Percentiles rank a stretch among this genome's conserved stretches.
phyloP scores from a whole-genome alignment of 78 protist genomes.

The Bodo saltans region DNA sequence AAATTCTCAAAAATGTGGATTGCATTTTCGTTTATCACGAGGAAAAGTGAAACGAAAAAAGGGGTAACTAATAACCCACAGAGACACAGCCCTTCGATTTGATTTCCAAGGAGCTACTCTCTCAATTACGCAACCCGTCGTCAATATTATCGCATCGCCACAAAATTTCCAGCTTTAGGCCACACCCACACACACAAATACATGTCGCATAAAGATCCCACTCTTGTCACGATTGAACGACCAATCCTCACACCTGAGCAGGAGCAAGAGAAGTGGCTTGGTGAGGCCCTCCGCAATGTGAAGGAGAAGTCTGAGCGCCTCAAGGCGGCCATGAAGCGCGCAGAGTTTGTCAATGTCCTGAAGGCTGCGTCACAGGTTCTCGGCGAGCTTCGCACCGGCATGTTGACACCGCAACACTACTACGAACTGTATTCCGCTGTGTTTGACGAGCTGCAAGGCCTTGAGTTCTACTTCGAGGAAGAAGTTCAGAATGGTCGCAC shows the following conservation, averaged over 20 bases:
- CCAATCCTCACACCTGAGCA: constrained; percentile 1
- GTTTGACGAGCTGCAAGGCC: constrained; percentile 69
- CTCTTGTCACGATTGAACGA: not conserved
- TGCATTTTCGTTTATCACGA: too few species aligned
- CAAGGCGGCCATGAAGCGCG: not conserved
- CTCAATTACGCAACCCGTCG: too few species aligned
- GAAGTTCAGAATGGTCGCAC: constrained; percentile 50
- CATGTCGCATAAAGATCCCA: too few species aligned
- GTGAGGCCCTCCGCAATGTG: not conserved
- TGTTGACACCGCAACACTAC: constrained; percentile 83
- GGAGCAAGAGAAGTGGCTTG: constrained; percentile 18
- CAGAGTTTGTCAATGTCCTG: constrained; percentile 79
- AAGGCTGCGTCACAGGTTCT: constrained; percentile 76
- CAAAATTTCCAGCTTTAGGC: too few species aligned
- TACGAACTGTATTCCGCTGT: constrained; percentile 88
- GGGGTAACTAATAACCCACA: too few species aligned
- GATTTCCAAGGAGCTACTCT: too few species aligned
- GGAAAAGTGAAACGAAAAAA: too few species aligned
- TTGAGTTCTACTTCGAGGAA: constrained; percentile 75
- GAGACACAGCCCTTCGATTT: too few species aligned
- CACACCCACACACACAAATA: too few species aligned
- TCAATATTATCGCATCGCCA: too few species aligned
- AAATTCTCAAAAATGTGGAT: too few species aligned
- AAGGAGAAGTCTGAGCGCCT: not conserved
- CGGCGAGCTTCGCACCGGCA: constrained; percentile 81